These are phyloP conservation scores for Ceratocystis eucalypticola DNA, from an alignment of 2,329 filamentous ascomycete genomes.

Conservation along the genomic window DNA sequence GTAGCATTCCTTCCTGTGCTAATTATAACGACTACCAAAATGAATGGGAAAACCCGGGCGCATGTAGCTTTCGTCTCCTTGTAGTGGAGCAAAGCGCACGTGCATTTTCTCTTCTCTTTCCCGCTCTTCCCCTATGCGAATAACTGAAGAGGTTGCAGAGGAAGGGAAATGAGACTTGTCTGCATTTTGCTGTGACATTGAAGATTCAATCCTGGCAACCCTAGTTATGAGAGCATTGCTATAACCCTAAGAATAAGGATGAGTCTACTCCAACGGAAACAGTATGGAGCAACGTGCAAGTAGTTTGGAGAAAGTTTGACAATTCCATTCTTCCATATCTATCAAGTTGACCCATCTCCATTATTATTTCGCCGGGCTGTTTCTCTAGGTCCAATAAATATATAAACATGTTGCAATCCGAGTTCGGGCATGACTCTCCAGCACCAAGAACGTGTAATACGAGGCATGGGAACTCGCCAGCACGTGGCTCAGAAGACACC, in stretches of 20 bases:
- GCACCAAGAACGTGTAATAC: background rate
- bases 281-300: background rate
- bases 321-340: background rate
- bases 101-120: background rate
- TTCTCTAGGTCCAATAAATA: background rate
- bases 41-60: background rate
- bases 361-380: background rate
- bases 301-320: background rate
- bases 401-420: background rate
- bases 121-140: background rate
- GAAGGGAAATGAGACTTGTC: background rate
- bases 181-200: background rate
- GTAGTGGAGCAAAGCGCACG: background rate
- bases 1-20: background rate
- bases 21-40: background rate
- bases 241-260: background rate
- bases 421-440: background rate
- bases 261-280: background rate
- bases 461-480: background rate
- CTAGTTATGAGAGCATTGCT: background rate
- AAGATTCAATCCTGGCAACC: background rate
- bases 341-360: background rate
- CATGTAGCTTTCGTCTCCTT: background rate
- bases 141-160: background rate
- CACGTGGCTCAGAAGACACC: background rate